Base-by-base conservation (phyloP, 768 basidiomycete species). In the Russula foetens region DNA sequence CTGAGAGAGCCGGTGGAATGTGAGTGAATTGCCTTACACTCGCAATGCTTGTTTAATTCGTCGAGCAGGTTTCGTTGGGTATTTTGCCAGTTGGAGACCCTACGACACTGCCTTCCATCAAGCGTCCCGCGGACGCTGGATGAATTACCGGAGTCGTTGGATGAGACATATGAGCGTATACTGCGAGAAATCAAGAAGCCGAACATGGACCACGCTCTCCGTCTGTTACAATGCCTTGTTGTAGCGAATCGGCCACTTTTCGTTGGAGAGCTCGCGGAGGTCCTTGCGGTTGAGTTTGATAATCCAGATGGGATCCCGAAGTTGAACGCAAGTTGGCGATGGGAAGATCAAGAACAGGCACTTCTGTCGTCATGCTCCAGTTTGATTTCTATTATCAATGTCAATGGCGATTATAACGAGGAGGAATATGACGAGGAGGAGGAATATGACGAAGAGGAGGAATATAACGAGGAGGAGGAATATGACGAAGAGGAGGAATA, bases 151-250 rank as follows among this genome's bases (percentile, higher is more conserved):
- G 38, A 56, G 2, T 29, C 19, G 5, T 23, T 56, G n/a, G 46
- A 48, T 19, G 59, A 31, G 41, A 56, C 47, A 6, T 60, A 60
- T 15, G 59, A 56, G 35, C 59, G 46, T 17, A 45, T 56, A 2
- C 29, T 60, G 33, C 23, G 7, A 44, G 35, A 23, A 2, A 60
- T 60, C 38, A 28, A 53, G 2, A 47, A 60, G 12, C n/a, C 45
- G 7, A 31, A 41, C 7, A 26, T n/a, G 23, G 35, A 31, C 12
- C 28, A 29, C 26, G 52, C 59, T 33, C 59, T 11, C 12, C 53
- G 45, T 8, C 33, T 55, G 1, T 39, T 60, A n/a, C 53, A 60
- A 15, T 60, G 53, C 14, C 58, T 53, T 28, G 8, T 17, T 7
- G 23, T 38, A 4, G 41, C 58, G 0, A 15, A 38, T 24, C 50